phyloP scores from a whole-genome alignment of 257 asterid genomes.

The Salvia miltiorrhiza region DNA sequence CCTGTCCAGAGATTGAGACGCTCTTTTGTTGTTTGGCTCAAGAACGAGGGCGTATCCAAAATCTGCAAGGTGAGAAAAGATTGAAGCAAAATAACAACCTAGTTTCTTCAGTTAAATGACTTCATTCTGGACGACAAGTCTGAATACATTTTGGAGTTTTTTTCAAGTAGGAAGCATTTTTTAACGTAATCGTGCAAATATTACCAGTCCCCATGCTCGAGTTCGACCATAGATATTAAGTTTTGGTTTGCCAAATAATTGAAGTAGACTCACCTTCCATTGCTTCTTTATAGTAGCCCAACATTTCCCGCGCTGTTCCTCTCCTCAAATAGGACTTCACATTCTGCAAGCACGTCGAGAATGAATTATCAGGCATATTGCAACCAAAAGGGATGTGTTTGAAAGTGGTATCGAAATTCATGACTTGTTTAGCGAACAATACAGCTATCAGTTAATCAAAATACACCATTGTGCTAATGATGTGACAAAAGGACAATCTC shows the following conservation, averaged over 20 bases:
- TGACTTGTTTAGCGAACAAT: neutral
- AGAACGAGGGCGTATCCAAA: conserved; percentile 80
- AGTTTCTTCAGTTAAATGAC: neutral
- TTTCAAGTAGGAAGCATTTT: neutral
- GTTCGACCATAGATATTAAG: neutral
- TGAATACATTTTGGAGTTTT: neutral
- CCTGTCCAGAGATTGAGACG: conserved; percentile 68
- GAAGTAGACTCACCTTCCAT: conserved; percentile 57
- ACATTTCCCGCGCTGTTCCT: conserved; percentile 91
- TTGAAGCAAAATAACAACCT: neutral
- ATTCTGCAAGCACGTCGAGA: conserved; percentile 51
- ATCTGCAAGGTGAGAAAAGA: conserved; percentile 44
- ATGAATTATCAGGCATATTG: neutral
- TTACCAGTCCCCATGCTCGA: neutral
- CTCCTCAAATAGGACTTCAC: conserved; percentile 85
- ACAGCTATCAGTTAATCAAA: neutral
- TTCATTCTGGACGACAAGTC: neutral
- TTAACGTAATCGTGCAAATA: neutral
- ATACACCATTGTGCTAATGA: conserved; percentile 7
- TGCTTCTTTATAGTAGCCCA: conserved; percentile 77
- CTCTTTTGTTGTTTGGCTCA: conserved; percentile 95
- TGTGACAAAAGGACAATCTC: neutral
- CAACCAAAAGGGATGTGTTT: neutral
- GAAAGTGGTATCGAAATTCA: neutral
- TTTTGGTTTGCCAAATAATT: neutral